Percentiles rank a stretch among this genome's conserved stretches.
phyloP scores from a whole-genome alignment of 108 stramenopile species.

The Aurantiochytrium sp. region DNA sequence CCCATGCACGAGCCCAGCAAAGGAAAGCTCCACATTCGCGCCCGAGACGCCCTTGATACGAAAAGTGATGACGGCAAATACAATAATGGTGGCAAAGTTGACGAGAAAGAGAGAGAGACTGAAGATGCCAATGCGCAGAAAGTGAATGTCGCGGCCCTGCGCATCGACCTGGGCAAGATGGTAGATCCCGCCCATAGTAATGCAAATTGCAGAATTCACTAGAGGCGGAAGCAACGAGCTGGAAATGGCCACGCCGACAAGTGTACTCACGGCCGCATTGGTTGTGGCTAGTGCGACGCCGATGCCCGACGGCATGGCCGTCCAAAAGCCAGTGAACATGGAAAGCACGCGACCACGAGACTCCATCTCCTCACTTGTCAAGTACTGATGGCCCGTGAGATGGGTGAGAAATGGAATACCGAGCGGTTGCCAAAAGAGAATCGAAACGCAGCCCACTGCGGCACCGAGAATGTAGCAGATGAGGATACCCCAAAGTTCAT shows the following conservation, averaged over 20 bases:
- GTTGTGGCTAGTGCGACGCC: slow-evolving; percentile 72
- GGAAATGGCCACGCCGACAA: slow-evolving; percentile 78
- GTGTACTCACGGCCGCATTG: slow-evolving; percentile 60
- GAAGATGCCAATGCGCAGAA: neutral
- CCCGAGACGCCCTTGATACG: neutral
- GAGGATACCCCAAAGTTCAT: slow-evolving; percentile 56
- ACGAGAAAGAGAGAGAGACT: neutral
- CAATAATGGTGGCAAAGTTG: neutral
- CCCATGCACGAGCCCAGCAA: neutral
- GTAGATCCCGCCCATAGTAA: neutral
- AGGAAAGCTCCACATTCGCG: neutral
- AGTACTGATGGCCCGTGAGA: neutral
- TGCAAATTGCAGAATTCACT: slow-evolving; percentile 53
- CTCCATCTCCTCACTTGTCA: slow-evolving; percentile 40
- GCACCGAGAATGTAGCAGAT: slow-evolving; percentile 59
- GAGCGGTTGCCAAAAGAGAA: slow-evolving; percentile 31
- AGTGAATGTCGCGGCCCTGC: neutral
- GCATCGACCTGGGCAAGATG: neutral
- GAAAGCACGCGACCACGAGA: slow-evolving; percentile 39
- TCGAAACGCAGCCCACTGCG: slow-evolving; percentile 31
- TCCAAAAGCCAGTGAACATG: slow-evolving; percentile 56
- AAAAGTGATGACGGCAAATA: neutral
- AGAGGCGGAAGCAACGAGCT: slow-evolving; percentile 78
- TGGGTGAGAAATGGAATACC: slow-evolving; percentile 54
- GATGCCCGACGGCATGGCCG: slow-evolving; percentile 71